A percentile compares a stretch with the other conserved stretches of the same genome.
phyloP scores from a whole-genome alignment of 352 stramenopile species.

The Pythium oligandrum region DNA sequence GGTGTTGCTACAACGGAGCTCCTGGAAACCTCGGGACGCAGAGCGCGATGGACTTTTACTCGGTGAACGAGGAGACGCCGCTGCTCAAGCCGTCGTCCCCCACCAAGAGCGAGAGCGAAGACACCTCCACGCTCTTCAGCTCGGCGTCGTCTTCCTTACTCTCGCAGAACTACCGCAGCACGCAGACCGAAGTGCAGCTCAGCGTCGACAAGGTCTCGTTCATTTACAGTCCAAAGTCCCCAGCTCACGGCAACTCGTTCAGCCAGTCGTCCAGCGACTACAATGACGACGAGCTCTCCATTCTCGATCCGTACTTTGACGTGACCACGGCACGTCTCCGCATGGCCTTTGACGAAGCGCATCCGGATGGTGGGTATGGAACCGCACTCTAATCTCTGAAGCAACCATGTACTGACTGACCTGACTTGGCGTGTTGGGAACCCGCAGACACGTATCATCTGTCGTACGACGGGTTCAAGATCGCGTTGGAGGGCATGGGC shows the following conservation, averaged over 20 bases:
- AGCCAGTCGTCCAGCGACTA: constrained; percentile 28
- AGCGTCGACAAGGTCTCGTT: constrained; percentile 81
- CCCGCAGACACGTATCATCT: constrained; percentile 27
- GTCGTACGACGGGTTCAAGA: constrained; percentile 51
- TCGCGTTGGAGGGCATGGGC: constrained; percentile 56
- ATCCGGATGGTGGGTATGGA: constrained; percentile 28
- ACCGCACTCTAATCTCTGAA: too few species aligned
- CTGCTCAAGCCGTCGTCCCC: constrained; percentile 28
- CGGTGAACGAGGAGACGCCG: constrained; percentile 37
- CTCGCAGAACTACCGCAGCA: constrained; percentile 11
- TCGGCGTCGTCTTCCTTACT: constrained; percentile 16
- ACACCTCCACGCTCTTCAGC: constrained; percentile 16
- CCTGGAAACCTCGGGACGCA: too few species aligned
- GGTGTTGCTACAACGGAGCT: too few species aligned
- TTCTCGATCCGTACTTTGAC: constrained; percentile 85
- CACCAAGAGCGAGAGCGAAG: constrained; percentile 24
- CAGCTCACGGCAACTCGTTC: constrained; percentile 45
- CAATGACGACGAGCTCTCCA: constrained; percentile 69
- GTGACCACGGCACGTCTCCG: constrained; percentile 68
- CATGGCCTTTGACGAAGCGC: constrained; percentile 63
- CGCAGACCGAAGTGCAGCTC: constrained; percentile 60
- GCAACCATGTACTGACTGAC: too few species aligned
- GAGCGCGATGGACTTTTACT: constrained; percentile 36
- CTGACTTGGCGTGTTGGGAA: neutral
- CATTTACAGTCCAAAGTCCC: constrained; percentile 64